Conservation (phyloP, 1,139 yeast genomes). For the Yamadazyma aaseri region DNA sequence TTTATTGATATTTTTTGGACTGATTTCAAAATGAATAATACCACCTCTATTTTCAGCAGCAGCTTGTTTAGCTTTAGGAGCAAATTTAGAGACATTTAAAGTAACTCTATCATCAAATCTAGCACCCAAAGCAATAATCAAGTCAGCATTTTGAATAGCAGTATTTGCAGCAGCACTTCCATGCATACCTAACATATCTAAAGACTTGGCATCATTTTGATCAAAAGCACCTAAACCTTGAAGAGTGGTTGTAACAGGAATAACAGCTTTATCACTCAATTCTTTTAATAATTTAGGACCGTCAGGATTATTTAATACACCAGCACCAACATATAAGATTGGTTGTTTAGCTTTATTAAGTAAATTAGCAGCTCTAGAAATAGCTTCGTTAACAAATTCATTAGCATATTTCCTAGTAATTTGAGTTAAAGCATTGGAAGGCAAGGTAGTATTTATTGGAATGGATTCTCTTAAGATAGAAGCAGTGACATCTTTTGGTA, state of each 20-base stretch:
- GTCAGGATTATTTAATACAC: conserved; percentile 74
- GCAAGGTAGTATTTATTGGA: conserved; percentile 81
- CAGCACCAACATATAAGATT: conserved; percentile 87
- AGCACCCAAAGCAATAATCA: conserved; percentile 92
- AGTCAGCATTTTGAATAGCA: conserved; percentile 91
- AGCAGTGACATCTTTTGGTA: conserved; percentile 97
- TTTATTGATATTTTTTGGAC: conserved; percentile 95
- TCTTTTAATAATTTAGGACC: conserved; percentile 82
- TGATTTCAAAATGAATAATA: conserved; percentile 91
- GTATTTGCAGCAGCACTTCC: conserved; percentile 94
- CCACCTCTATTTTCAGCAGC: conserved; percentile 91
- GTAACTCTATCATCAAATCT: conserved; percentile 99
- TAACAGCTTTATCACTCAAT: conserved; percentile 84
- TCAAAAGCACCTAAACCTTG: conserved; percentile 95
- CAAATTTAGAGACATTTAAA: conserved; percentile 79
- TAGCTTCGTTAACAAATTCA: conserved; percentile 74
- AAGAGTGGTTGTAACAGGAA: conserved; percentile 93
- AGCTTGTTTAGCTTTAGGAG: conserved; percentile 90
- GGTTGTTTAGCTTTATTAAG: conserved; percentile 86
- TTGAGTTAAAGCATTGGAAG: conserved; percentile 72
- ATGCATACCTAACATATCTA: conserved; percentile 98
- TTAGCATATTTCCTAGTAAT: conserved; percentile 71
- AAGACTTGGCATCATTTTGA: conserved; percentile 84
- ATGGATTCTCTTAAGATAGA: conserved; percentile 83
- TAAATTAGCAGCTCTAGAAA: conserved; percentile 73